phyloP scores from a whole-genome alignment of 1,139 yeast species.

The Debaryomycetaceae sp. region DNA sequence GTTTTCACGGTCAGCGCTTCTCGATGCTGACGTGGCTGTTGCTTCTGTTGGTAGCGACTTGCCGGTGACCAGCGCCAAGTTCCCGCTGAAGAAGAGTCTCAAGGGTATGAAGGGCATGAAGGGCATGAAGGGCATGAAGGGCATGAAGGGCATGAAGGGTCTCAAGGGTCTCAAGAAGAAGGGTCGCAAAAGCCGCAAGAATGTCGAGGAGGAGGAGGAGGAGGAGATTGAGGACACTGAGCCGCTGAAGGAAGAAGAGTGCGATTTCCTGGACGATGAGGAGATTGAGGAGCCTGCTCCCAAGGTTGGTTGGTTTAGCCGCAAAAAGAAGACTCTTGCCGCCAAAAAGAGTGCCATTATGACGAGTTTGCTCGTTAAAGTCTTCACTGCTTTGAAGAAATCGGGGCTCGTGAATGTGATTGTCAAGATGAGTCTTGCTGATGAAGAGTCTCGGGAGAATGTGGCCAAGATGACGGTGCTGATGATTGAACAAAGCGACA shows the following conservation, averaged over 20 bases:
- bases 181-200: background rate
- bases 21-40: too few species aligned
- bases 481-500: constrained; percentile 18
- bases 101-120: too few species aligned
- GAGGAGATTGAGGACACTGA: background rate
- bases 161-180: background rate
- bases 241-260: background rate
- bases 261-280: background rate
- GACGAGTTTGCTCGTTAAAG: constrained; percentile 13
- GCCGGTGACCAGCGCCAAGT: background rate
- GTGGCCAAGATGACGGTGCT: constrained; percentile 16
- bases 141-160: too few species aligned
- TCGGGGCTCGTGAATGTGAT: constrained; percentile 21
- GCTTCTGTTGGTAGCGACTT: background rate
- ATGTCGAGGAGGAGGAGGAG: background rate
- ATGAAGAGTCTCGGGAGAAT: constrained; percentile 17
- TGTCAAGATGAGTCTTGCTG: constrained; percentile 19
- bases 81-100: too few species aligned
- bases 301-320: constrained; percentile 1
- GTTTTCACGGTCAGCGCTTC: background rate
- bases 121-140: too few species aligned
- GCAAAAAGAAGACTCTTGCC: constrained; percentile 1
- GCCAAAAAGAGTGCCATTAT: constrained; percentile 6
- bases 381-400: constrained; percentile 17
- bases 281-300: constrained; percentile 3